A percentile compares a stretch with the other conserved stretches of the same genome.
Conservation (phyloP, 169 alveolate genomes). For the Perkinsus olseni region DNA sequence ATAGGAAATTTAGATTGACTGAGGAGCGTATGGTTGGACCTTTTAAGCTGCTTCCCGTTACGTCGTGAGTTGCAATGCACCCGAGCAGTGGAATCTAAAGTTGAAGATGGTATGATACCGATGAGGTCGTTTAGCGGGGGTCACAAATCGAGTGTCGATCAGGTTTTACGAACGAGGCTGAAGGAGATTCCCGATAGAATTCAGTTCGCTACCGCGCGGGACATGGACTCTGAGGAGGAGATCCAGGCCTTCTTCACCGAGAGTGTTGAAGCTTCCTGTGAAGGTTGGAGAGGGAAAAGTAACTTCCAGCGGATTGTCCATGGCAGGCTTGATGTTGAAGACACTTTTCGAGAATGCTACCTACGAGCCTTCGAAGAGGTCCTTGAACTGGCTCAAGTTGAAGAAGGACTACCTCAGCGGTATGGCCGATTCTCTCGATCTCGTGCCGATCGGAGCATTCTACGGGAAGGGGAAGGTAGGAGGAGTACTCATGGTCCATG, state of each 20-base stretch:
- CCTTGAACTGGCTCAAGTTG: constrained; percentile 96
- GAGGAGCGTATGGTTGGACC: no score
- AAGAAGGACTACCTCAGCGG: constrained; percentile 93
- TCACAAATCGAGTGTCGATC: no score
- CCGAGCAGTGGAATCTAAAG: no score
- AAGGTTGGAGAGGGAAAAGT: constrained; percentile 56
- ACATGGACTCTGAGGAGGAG: constrained; percentile 57
- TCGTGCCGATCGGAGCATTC: constrained; percentile 97
- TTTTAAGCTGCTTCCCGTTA: no score
- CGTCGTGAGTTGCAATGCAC: no score
- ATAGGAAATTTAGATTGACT: no score
- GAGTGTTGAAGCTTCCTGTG: constrained; percentile 53
- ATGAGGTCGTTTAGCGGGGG: no score
- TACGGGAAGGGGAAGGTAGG: constrained; percentile 56
- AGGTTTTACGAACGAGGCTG: constrained; percentile 28
- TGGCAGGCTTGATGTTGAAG: constrained; percentile 98
- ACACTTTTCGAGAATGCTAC: constrained; percentile 87
- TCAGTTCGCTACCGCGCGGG: constrained; percentile 52
- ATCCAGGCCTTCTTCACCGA: constrained; percentile 61
- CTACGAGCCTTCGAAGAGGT: constrained; percentile 96
- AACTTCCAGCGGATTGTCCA: constrained; percentile 59
- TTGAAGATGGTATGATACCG: no score
- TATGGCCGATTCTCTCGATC: constrained; percentile 92
- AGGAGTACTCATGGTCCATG: no score
- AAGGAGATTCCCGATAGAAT: constrained; percentile 39